phyloP scores from a whole-genome alignment of 805 yeast species.

The Cyberlindnera mississippiensis region DNA sequence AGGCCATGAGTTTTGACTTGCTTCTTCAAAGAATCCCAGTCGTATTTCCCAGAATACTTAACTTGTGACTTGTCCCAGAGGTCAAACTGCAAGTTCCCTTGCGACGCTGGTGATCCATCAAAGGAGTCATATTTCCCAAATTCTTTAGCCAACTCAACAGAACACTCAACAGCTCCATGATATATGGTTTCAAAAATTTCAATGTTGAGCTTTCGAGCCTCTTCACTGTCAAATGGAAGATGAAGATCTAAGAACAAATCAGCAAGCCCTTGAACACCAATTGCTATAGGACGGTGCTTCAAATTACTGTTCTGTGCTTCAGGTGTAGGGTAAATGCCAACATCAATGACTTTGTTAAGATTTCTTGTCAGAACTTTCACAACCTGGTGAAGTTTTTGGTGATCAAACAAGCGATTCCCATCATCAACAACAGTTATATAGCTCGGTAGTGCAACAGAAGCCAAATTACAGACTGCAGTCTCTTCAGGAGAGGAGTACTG shows the following conservation, averaged over 20 bases:
- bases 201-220: conserved; percentile 67
- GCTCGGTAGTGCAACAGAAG: conserved; percentile 83
- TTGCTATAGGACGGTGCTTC: conserved; percentile 85
- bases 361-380: conserved; percentile 74
- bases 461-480: conserved; percentile 93
- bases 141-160: conserved; percentile 68
- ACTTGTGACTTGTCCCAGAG: conserved; percentile 1
- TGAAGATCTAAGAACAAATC: conserved; percentile 78
- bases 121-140: conserved; percentile 72
- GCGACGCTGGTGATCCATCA: conserved; percentile 86
- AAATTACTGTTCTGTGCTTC: conserved; percentile 70
- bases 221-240: conserved; percentile 76
- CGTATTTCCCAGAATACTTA: conserved; percentile 57
- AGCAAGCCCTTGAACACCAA: conserved; percentile 95
- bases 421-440: conserved; percentile 40
- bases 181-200: conserved; percentile 93
- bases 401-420: conserved; percentile 47
- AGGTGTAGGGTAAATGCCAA: conserved; percentile 74
- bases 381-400: conserved; percentile 68
- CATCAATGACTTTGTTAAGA: conserved; percentile 77
- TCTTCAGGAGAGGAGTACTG: conserved; percentile 91
- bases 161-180: conserved; percentile 86
- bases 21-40: conserved; percentile 73
- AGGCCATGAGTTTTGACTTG: conserved; percentile 62
- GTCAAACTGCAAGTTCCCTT: conserved; percentile 81